These are phyloP conservation scores for Akanthomyces uredinophilus DNA, from an alignment of 2,329 filamentous ascomycete genomes.

Conservation along the genomic window DNA sequence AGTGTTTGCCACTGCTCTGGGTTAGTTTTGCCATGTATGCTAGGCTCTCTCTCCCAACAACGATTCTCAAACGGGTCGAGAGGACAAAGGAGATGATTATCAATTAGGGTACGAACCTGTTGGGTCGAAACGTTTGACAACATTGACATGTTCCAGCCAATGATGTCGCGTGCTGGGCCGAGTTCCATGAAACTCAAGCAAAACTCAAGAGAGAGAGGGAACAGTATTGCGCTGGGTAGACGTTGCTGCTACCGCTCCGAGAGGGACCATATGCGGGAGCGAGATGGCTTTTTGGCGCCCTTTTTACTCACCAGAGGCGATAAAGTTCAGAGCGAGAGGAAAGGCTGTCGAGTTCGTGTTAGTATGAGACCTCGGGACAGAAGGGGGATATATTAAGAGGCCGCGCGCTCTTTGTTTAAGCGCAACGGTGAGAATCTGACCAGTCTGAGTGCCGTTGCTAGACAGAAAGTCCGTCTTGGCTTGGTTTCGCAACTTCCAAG, in stretches of 20 bases:
- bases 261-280: constrained; percentile 33
- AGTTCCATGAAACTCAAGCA: background rate
- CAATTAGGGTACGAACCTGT: constrained; percentile 38
- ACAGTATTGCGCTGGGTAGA: background rate
- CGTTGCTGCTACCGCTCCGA: constrained; percentile 58
- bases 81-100: constrained; percentile 32
- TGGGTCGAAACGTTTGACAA: background rate
- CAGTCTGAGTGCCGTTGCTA: constrained; percentile 77
- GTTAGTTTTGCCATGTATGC: constrained; percentile 18
- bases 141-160: background rate
- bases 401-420: constrained; percentile 6
- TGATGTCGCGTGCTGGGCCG: background rate
- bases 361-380: constrained; percentile 19
- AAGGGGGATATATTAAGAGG: no score
- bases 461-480: constrained; percentile 67
- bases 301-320: constrained; percentile 80
- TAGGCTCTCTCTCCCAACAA: background rate
- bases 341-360: constrained; percentile 50
- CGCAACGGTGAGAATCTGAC: constrained; percentile 46
- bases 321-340: constrained; percentile 81
- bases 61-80: constrained; percentile 21
- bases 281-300: constrained; percentile 17
- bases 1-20: background rate
- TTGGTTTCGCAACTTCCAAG: constrained; percentile 57
- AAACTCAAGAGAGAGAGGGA: background rate